A percentile compares a stretch with the other conserved stretches of the same genome.
These are phyloP conservation scores for Podaxis sp. DNA, from an alignment of 768 basidiomycete genomes.

Conservation along the genomic window DNA sequence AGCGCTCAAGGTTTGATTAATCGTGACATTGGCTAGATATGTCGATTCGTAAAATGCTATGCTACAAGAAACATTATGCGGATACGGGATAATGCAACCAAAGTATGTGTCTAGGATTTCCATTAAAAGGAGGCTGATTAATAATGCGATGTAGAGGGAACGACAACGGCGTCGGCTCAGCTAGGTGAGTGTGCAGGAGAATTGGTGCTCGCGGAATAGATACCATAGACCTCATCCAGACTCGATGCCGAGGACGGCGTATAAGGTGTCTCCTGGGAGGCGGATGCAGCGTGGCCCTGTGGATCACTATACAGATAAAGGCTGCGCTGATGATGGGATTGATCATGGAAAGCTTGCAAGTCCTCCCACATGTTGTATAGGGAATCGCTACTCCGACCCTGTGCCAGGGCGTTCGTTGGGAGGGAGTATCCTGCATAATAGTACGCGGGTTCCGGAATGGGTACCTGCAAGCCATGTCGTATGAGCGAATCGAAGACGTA, in stretches of 20 bases:
- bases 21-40: background rate
- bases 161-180: no score
- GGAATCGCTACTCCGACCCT: background rate
- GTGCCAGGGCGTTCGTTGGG: no score
- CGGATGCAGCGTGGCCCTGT: background rate
- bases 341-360: background rate
- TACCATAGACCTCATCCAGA: background rate
- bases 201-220: background rate
- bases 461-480: background rate
- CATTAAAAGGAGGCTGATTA: background rate
- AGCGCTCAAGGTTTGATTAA: background rate
- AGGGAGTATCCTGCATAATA: background rate
- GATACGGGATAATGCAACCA: background rate
- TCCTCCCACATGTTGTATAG: conserved; percentile 3
- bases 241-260: background rate
- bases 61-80: background rate
- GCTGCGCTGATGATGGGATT: no score
- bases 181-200: background rate
- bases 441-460: background rate
- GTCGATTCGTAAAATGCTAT: background rate
- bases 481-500: background rate
- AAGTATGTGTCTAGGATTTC: background rate
- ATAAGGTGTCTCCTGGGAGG: background rate
- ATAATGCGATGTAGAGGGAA: background rate
- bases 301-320: background rate